Evolutionary conservation across 164 flowering plant species (phyloP).

Genomic region (Platanus orientalis): DNA sequence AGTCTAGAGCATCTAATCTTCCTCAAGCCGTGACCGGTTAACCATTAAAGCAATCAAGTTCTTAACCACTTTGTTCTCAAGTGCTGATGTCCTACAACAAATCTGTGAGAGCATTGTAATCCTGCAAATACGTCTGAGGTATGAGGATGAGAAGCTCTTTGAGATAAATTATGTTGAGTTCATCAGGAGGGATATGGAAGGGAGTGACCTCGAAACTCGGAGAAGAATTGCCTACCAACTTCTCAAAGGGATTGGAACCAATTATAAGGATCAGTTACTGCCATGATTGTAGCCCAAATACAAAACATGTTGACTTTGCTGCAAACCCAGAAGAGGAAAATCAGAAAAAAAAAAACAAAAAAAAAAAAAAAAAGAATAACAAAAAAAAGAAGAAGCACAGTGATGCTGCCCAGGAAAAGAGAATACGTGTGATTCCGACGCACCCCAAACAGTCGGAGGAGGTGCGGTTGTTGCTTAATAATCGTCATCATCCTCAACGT

Average conservation of each 20-base stretch:
- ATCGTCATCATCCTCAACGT: too few relatives aligned
- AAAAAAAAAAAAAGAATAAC: too few relatives aligned
- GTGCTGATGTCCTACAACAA: conserved; percentile 50
- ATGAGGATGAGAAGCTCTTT: conserved; percentile 93
- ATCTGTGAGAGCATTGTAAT: conserved; percentile 79
- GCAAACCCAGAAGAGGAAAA: too few relatives aligned
- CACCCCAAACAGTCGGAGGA: too few relatives aligned
- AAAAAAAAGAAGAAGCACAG: too few relatives aligned
- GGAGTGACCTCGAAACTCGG: conserved; percentile 91
- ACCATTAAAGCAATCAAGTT: conserved; percentile 79
- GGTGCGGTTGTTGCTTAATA: too few relatives aligned
- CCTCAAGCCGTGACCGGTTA: conserved; percentile 60
- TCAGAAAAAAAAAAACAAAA: too few relatives aligned
- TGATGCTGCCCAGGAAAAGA: too few relatives aligned
- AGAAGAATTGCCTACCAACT: conserved; percentile 95
- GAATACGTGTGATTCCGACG: too few relatives aligned
- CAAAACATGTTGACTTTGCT: conserved; percentile 55
- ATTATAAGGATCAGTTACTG: conserved; percentile 58
- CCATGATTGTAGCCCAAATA: conserved; percentile 59
- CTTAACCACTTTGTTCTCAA: conserved; percentile 66
- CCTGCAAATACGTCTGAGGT: conserved; percentile 80
- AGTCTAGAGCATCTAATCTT: conserved; percentile 61
- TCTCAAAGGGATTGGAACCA: conserved; percentile 78
- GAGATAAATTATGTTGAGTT: conserved; percentile 91
- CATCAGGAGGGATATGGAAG: conserved; percentile 88